Evolutionary conservation across 2,329 filamentous ascomycete species (phyloP).

Genomic region (Hymenoscyphus linearis): DNA sequence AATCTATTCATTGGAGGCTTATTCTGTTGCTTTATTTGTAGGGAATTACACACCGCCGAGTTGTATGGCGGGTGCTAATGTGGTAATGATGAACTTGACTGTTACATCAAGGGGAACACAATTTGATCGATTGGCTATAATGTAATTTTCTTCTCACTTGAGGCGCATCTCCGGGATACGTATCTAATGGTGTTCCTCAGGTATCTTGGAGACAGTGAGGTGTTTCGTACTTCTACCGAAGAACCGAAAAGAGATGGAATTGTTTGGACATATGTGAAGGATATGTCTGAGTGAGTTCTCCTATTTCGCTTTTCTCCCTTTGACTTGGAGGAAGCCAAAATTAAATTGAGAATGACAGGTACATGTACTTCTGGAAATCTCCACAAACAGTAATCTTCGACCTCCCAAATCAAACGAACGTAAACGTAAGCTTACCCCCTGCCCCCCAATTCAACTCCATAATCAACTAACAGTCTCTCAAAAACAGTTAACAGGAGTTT

Average conservation of each 20-base stretch:
- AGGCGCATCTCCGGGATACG: too few species aligned
- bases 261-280: conserved; percentile 68
- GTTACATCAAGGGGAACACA: conserved; percentile 66
- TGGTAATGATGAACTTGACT: conserved; percentile 69
- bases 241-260: conserved; percentile 67
- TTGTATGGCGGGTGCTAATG: conserved; percentile 57
- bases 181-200: not conserved
- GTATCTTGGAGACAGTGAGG: conserved; percentile 68
- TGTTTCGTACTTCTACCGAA: conserved; percentile 79
- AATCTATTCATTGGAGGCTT: not conserved
- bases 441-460: too few species aligned
- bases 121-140: conserved; percentile 66
- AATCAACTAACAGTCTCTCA: conserved; percentile 47
- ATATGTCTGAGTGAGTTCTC: conserved; percentile 58
- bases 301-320: not conserved
- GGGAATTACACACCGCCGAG: conserved; percentile 58
- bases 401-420: conserved; percentile 50
- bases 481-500: conserved; percentile 60
- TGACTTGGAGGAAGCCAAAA: too few species aligned
- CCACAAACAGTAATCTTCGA: conserved; percentile 74
- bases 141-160: conserved; percentile 32
- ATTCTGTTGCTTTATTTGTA: conserved; percentile 25
- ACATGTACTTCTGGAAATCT: conserved; percentile 55
- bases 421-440: conserved; percentile 43
- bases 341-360: not conserved